Base-by-base conservation (phyloP, 2,329 filamentous ascomycete species). In the Clonostachys rhizophaga region DNA sequence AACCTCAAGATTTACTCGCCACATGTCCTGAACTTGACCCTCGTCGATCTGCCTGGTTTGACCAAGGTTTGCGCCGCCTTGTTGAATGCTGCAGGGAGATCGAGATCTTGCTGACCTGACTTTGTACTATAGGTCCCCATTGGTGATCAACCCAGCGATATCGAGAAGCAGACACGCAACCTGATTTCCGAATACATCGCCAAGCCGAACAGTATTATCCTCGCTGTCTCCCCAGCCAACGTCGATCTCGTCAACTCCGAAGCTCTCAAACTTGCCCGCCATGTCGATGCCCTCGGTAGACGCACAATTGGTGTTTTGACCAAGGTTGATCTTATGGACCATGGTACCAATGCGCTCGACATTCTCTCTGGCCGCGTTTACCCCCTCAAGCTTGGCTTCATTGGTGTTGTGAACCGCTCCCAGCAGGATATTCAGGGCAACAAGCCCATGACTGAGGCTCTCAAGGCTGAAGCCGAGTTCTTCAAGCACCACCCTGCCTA, bases 161-260 rank as follows among this genome's bases (percentile, higher is more conserved):
- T 99, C 61, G 94, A 99, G 76, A 97, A 96, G 70, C 94, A 99
- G 71, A 99, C 94, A 34, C 83, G 92, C 54, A 96, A 90, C 56
- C 81, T 99, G 58, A 97, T 99, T 59, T 88, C 91, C 47, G 94
- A 99, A 72, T 99, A 96, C 65, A 99, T 97, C 61, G 91, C 91
- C 49, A 99, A 99, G 72, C 92, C 94, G 13, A 99, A 99, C 78
- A 96, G 92, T 69, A 96, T 99, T 61, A 86, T 99, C 54, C 81
- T 99, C 45, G 94, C 94, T 34, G 94, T 99, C 20, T 97, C 94
- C 12, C 92, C 94, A 16, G 94, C 94, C 46, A 99, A 99, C 61
- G 92, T 97, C 60, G 94, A 99, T 64, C 85, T 99, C 58, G 94
- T 97, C 64, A 99, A 99, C 68, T 99, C 94, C 8, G 94, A 99